Evolutionary conservation across 192 early-diverging fungal species (phyloP).

Genomic region (Gamsiella multidivaricata): DNA sequence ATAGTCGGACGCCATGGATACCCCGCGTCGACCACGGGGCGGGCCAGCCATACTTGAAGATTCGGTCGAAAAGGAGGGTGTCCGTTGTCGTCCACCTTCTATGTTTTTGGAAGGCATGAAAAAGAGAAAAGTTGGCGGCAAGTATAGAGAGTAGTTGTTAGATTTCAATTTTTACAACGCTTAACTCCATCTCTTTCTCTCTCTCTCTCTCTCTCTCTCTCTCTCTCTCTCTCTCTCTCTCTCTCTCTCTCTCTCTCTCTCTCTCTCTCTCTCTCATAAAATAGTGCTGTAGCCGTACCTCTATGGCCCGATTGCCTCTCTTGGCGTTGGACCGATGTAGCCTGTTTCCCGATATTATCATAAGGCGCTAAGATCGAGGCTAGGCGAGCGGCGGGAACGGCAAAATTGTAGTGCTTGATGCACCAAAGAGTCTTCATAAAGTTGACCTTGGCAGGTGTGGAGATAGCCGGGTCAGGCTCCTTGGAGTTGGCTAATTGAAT

Average conservation of each 20-base stretch:
- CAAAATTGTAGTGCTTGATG: constrained; percentile 34
- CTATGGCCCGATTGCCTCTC: neutral
- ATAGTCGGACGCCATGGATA: constrained; percentile 25
- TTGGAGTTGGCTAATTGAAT: constrained; percentile 35
- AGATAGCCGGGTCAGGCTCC: constrained; percentile 39
- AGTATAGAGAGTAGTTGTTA: neutral
- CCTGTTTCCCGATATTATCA: constrained; percentile 8
- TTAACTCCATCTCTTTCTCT: too few relatives aligned
- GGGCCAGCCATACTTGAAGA: neutral
- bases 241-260: neutral
- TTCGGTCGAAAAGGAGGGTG: constrained; percentile 12
- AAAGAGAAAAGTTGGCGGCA: neutral
- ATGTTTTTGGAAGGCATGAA: neutral
- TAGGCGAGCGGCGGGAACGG: constrained; percentile 11
- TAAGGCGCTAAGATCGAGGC: constrained; percentile 7
- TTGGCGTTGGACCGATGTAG: neutral
- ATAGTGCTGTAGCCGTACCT: neutral
- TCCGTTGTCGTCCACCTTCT: neutral
- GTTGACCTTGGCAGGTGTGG: constrained; percentile 48
- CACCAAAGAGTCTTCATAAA: constrained; percentile 51
- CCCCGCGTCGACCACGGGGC: constrained; percentile 4
- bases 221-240: too few relatives aligned
- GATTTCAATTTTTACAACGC: too few relatives aligned
- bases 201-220: too few relatives aligned
- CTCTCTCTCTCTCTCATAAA: neutral